Evolutionary conservation across 805 yeast species (phyloP).

Genomic region (Nakazawaea pomicola): DNA sequence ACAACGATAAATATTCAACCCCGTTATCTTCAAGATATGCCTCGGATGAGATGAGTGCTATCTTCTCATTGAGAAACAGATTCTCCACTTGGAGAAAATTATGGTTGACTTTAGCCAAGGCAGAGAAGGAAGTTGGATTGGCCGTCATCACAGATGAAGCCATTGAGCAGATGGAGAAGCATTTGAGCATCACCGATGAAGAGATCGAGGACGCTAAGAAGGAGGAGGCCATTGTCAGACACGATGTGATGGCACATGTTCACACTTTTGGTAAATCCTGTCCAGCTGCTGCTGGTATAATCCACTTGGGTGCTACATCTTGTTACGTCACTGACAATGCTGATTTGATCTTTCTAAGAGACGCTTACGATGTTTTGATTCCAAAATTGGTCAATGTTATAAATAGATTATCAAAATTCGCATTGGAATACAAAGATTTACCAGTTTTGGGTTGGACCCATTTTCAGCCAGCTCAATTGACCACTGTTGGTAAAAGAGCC

Average conservation of each 20-base stretch:
- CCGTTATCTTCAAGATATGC: conserved; percentile 97
- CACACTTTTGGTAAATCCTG: conserved; percentile 90
- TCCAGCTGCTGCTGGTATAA: conserved; percentile 96
- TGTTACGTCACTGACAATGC: conserved; percentile 98
- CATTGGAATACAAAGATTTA: conserved; percentile 86
- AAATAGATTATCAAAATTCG: conserved; percentile 82
- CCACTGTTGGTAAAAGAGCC: conserved; percentile 97
- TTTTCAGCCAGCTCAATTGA: conserved; percentile 98
- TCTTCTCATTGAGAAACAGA: conserved; percentile 90
- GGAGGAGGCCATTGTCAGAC: conserved; percentile 97
- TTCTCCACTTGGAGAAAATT: conserved; percentile 98
- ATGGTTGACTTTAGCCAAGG: conserved; percentile 93
- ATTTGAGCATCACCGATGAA: conserved; percentile 83
- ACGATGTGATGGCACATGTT: conserved; percentile 99
- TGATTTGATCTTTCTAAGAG: conserved; percentile 92
- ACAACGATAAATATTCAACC: conserved; percentile 76
- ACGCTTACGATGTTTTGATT: conserved; percentile 88
- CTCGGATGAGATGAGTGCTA: conserved; percentile 90
- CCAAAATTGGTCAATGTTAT: conserved; percentile 96
- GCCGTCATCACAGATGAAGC: conserved; percentile 86
- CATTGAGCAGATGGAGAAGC: conserved; percentile 72
- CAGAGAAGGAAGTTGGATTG: conserved; percentile 89
- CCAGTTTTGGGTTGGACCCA: conserved; percentile 99
- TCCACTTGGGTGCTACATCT: conserved; percentile 97
- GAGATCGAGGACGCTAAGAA: conserved; percentile 84